These are phyloP conservation scores for Neopestalotiopsis sp. DNA, from an alignment of 2,329 filamentous ascomycete species.

Conservation along the genomic window DNA sequence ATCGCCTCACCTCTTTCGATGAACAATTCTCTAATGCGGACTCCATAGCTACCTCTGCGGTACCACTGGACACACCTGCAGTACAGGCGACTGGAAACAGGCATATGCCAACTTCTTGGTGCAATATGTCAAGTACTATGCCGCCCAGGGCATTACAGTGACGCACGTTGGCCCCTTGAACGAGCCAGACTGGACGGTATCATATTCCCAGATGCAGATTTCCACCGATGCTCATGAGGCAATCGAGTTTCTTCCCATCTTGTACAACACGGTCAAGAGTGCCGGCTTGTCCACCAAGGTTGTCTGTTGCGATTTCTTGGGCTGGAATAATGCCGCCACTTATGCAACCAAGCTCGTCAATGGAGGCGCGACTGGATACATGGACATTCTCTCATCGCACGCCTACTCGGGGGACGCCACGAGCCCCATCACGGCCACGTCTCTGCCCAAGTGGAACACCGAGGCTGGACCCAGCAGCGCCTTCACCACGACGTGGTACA, in stretches of 20 bases:
- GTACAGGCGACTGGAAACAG: constrained; percentile 50
- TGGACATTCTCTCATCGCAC: constrained; percentile 23
- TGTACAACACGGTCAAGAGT: constrained; percentile 44
- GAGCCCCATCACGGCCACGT: constrained; percentile 28
- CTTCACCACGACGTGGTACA: constrained; percentile 45
- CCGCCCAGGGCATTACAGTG: constrained; percentile 46
- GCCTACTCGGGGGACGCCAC: constrained; percentile 30
- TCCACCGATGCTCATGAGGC: constrained; percentile 34
- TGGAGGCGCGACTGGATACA: constrained; percentile 20
- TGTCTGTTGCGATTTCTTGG: constrained; percentile 47
- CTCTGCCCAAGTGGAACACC: constrained; percentile 50
- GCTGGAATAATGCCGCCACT: constrained; percentile 20
- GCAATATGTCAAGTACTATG: constrained; percentile 53
- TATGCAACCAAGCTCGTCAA: constrained; percentile 21
- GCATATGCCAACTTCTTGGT: constrained; percentile 54
- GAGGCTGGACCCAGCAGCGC: constrained; percentile 45
- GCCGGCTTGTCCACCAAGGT: constrained; percentile 45
- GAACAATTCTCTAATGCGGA: neutral
- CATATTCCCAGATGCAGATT: constrained; percentile 43
- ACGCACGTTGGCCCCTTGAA: constrained; percentile 54
- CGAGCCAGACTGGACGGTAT: constrained; percentile 41
- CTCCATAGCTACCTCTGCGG: constrained; percentile 41
- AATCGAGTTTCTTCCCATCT: constrained; percentile 35
- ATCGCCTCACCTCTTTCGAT: neutral
- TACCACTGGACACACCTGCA: constrained; percentile 41